Conservation (phyloP, 1,139 yeast genomes). For the Candida buenavistaensis region DNA sequence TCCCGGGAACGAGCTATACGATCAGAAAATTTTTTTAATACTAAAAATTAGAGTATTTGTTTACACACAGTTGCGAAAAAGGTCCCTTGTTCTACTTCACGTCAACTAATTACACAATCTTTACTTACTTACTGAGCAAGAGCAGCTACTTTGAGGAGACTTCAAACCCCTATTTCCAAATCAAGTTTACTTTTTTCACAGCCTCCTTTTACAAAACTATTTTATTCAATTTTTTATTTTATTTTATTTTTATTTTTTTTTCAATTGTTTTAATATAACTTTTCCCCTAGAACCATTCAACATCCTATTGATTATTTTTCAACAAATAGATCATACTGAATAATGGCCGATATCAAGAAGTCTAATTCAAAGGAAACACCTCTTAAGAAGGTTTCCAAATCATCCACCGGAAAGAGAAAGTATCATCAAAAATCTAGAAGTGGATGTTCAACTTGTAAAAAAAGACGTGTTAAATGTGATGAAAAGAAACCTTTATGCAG, state of each 20-base stretch:
- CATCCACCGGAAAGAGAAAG: slow-evolving; percentile 54
- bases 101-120: background rate
- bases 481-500: slow-evolving; percentile 78
- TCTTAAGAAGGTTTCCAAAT: slow-evolving; percentile 12
- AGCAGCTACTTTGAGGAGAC: too few relatives aligned
- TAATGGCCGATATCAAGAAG: too few relatives aligned
- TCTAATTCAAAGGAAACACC: too few relatives aligned
- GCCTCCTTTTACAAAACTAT: too few relatives aligned
- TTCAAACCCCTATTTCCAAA: background rate
- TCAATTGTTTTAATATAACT: background rate
- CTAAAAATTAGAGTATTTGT: too few relatives aligned
- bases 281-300: too few relatives aligned
- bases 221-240: too few relatives aligned
- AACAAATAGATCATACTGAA: too few relatives aligned
- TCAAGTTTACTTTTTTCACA: background rate
- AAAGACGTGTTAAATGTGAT: slow-evolving; percentile 89
- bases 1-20: too few relatives aligned
- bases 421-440: slow-evolving; percentile 84
- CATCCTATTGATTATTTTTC: slow-evolving; percentile 2
- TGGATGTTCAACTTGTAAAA: slow-evolving; percentile 89
- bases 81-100: background rate
- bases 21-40: too few relatives aligned
- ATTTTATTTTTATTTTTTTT: too few relatives aligned
- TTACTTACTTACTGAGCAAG: too few relatives aligned
- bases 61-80: background rate